Evolutionary conservation across 148 eudicot species (phyloP), one percentile per base, ranked within the genome.

Genomic region (Camellia japonica): DNA sequence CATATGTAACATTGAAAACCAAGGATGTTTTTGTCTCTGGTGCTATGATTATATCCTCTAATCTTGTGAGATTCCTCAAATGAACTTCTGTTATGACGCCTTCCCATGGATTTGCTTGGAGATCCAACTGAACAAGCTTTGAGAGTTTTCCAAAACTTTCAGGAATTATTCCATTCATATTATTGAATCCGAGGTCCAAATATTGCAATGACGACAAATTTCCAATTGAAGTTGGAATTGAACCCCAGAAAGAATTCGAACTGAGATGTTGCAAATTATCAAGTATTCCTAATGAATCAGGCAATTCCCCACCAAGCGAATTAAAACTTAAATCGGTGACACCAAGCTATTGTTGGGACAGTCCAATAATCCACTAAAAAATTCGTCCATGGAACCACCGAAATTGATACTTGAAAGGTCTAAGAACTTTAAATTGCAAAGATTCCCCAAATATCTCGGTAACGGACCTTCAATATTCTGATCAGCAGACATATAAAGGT

Each of bases 81-180:
- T 63, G 68, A 20, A 20, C 67, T 9, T 63, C 67, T 63, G 68
- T 63, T 23, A 63, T 20, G 23, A 63, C 68, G 9, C 68, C 68
- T 19, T 63, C 12, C 67, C 67, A 63, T 1, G 74, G 4, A 63
- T 85, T 82, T 61, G 0, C 6, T 20, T 46, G 55, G 14, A 85
- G 71, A n/a, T 71, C 51, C 23, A 85, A 73, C 1, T 4, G 0
- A 0, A 30, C 6, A 18, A 83, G 69, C 13, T 75, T 54, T 10
- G 88, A 72, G 81, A 85, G 87, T 85, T 69, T 59, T 64, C 73
- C 20, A 80, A 63, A 30, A 15, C 14, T 63, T 63, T 63, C 14
- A n/a, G 83, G 69, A 5, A 85, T 64, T 8, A 14, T 0, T 10
- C 83, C 86, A 13, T 41, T 23, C 2, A 84, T 44, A 3, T 52